phyloP scores from a whole-genome alignment of 2,329 filamentous ascomycete genomes.

The Botrytis porri region DNA sequence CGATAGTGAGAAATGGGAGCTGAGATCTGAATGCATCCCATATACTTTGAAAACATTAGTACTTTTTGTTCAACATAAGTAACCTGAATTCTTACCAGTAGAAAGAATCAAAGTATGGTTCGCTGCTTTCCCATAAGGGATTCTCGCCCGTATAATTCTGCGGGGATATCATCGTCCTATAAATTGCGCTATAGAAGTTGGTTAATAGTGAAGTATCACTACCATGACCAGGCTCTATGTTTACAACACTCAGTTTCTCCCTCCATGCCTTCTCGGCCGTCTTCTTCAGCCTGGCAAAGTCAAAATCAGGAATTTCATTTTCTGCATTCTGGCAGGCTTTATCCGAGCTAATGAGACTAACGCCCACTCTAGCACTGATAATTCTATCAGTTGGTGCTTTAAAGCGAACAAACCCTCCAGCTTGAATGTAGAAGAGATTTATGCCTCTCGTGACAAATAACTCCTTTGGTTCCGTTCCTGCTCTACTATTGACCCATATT shows the following conservation, averaged over 20 bases:
- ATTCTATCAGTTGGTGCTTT: conserved; percentile 45
- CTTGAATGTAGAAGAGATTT: conserved; percentile 53
- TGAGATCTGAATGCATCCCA: conserved; percentile 71
- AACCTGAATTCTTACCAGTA: conserved; percentile 42
- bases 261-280: conserved; percentile 58
- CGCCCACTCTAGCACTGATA: conserved; percentile 61
- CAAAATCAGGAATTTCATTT: conserved; percentile 63
- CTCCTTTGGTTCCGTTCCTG: conserved; percentile 46
- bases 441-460: conserved; percentile 50
- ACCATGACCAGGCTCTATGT: conserved; percentile 50
- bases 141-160: conserved; percentile 75
- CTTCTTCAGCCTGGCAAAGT: conserved; percentile 54
- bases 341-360: conserved; percentile 64
- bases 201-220: conserved; percentile 49
- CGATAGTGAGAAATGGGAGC: conserved; percentile 64
- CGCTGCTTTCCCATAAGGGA: conserved; percentile 60
- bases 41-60: conserved; percentile 45
- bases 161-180: conserved; percentile 65
- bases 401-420: conserved; percentile 62
- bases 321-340: conserved; percentile 68
- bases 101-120: conserved; percentile 73
- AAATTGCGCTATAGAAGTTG: conserved; percentile 68
- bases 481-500: conserved; percentile 56
- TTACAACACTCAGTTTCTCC: conserved; percentile 57
- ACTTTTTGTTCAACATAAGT: conserved; percentile 41